Conservation (phyloP, 208 protist species). For the Leishmania braziliensis region DNA sequence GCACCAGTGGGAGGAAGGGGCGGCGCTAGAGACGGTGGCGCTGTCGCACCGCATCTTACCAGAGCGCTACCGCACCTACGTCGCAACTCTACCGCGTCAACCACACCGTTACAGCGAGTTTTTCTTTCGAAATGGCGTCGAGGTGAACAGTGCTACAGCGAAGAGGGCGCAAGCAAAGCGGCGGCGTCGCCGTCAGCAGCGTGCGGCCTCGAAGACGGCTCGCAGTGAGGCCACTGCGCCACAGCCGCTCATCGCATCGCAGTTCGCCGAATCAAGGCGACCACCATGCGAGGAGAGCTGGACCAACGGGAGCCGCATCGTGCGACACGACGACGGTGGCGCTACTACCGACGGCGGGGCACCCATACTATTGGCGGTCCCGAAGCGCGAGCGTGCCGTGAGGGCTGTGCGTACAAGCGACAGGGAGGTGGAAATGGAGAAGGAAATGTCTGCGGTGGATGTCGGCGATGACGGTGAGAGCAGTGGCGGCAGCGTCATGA, state of each 20-base stretch:
- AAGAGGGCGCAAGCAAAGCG: conserved; percentile 18
- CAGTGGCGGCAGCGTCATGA: neutral
- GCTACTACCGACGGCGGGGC: neutral
- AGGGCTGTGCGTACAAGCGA: neutral
- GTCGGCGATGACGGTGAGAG: neutral
- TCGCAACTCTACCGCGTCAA: conserved; percentile 38
- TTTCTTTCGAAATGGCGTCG: conserved; percentile 78
- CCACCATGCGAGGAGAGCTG: neutral
- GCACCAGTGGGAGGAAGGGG: conserved; percentile 82
- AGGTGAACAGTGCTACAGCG: conserved; percentile 48
- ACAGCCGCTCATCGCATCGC: neutral
- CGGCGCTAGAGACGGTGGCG: conserved; percentile 79
- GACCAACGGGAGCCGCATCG: neutral
- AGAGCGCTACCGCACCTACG: conserved; percentile 64
- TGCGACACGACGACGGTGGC: neutral
- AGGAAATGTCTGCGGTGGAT: neutral
- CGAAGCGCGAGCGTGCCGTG: neutral
- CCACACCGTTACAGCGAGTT: conserved; percentile 60
- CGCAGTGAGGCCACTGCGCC: neutral
- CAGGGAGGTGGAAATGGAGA: neutral
- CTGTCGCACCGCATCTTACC: conserved; percentile 77
- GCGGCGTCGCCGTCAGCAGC: conserved; percentile 13
- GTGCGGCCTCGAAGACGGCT: conserved; percentile 9
- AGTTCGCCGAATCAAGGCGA: neutral
- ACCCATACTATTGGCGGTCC: neutral